Evolutionary conservation across 345 rosid species (phyloP), one percentile per base, ranked within the genome.

Genomic region (Eucalyptus sideroxylon): DNA sequence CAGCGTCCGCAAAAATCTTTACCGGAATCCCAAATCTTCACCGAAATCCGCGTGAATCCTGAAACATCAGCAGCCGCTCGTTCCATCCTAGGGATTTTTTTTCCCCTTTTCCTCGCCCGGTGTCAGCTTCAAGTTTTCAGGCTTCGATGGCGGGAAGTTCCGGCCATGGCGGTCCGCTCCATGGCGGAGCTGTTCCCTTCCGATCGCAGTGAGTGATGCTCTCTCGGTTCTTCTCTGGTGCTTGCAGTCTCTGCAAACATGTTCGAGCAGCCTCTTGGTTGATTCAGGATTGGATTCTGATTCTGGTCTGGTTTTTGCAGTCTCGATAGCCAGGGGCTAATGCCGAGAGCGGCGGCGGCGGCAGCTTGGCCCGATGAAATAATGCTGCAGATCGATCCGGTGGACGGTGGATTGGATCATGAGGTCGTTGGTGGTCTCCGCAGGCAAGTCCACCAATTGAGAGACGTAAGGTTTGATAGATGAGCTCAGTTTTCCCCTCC

Each of bases 331-430:
- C 95, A 94, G 31, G 93, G 95, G 89, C 95, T 31, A 6, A 12
- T 30, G 12, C 56, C 94, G 87, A 95, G 98, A 91, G 92, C 90
- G 21, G 56, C 9, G 0, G 96, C 85, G 37, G 96, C 80, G 23
- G 56, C 53, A 16, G 93, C 92, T 34, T 90, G 94, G 88, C 94
- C 98, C 27, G 96, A 96, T 88, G 96, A 97, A 89, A 95, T 96
- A 9, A 95, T 95, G 90, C 89, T 97, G 85, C 92, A 98, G 91
- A 96, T 96, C 86, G 98, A 96, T 94, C 99, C 96, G 23, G 92
- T 96, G 94, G 95, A 94, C 53, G 94, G 93, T 40, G 97, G 96
- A 47, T 86, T 96, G 34, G 98, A 97, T 72, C 96, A 94, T 87
- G 97, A 96, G 95, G 1, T 51, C 56, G 94, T 96, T 60, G 88